These are phyloP conservation scores for Penicillium capsulatum DNA, from an alignment of 2,329 filamentous ascomycete genomes.

Conservation along the genomic window DNA sequence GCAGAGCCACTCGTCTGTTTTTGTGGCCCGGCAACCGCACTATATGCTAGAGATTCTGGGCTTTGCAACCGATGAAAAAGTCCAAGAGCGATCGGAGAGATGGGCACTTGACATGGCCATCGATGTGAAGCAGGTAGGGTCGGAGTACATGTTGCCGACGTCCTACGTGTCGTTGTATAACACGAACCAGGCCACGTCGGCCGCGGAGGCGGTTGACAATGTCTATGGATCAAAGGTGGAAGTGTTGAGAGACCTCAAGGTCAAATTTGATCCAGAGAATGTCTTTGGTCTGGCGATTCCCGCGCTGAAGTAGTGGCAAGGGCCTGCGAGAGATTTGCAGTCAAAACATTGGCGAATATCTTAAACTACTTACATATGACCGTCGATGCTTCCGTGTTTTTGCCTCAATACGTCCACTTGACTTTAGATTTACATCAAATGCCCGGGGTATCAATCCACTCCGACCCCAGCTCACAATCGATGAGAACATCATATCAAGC, in stretches of 20 bases:
- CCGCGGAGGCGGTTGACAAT: conserved; percentile 1
- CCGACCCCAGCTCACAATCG: too few species aligned
- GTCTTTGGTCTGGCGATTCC: conserved; percentile 15
- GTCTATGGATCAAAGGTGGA: conserved; percentile 22
- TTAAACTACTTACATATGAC: too few species aligned
- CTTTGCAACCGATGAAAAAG: neutral
- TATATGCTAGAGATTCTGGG: conserved; percentile 19
- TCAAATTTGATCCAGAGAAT: conserved; percentile 13
- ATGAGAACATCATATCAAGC: too few species aligned
- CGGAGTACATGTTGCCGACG: conserved; percentile 11
- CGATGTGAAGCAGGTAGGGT: conserved; percentile 5
- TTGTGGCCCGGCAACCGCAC: conserved; percentile 17
- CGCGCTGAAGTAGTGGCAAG: conserved; percentile 6
- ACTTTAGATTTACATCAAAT: too few species aligned
- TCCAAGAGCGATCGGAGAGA: neutral
- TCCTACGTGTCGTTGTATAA: conserved; percentile 17
- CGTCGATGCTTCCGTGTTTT: too few species aligned
- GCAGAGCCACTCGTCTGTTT: conserved; percentile 10
- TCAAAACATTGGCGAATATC: too few species aligned
- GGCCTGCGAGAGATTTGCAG: too few species aligned
- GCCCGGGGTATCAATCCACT: too few species aligned
- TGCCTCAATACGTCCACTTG: too few species aligned
- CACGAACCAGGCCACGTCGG: neutral
- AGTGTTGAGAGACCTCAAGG: conserved; percentile 12
- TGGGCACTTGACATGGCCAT: conserved; percentile 11